Conservation (phyloP, 2,329 filamentous ascomycete genomes). For the Botrytis fragariae region DNA sequence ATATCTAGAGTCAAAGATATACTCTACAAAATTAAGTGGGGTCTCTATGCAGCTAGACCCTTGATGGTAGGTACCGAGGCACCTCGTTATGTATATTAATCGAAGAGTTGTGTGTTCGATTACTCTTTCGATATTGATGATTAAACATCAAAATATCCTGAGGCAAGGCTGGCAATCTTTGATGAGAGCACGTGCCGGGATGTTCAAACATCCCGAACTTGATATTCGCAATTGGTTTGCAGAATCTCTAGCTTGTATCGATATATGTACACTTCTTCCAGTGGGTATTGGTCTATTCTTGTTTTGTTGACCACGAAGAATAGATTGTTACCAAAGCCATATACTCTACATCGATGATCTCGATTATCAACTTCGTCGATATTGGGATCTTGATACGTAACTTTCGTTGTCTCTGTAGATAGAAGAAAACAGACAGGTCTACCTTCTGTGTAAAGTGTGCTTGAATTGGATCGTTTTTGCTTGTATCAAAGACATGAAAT, state of each 20-base stretch:
- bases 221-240: background rate
- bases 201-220: background rate
- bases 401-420: background rate
- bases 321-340: background rate
- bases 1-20: background rate
- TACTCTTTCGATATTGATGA: background rate
- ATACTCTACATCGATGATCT: background rate
- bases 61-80: background rate
- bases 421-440: background rate
- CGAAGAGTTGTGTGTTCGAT: background rate
- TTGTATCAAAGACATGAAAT: background rate
- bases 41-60: background rate
- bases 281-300: background rate
- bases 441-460: background rate
- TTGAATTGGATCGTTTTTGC: background rate
- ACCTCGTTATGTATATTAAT: background rate
- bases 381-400: background rate
- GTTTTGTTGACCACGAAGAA: background rate
- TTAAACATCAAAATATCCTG: background rate
- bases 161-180: background rate
- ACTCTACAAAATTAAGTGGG: background rate
- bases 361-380: background rate
- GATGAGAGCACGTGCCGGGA: background rate
- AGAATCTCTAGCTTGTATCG: background rate
- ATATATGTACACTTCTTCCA: background rate